phyloP scores from a whole-genome alignment of 306 rosid genomes.

The Benincasa hispida region DNA sequence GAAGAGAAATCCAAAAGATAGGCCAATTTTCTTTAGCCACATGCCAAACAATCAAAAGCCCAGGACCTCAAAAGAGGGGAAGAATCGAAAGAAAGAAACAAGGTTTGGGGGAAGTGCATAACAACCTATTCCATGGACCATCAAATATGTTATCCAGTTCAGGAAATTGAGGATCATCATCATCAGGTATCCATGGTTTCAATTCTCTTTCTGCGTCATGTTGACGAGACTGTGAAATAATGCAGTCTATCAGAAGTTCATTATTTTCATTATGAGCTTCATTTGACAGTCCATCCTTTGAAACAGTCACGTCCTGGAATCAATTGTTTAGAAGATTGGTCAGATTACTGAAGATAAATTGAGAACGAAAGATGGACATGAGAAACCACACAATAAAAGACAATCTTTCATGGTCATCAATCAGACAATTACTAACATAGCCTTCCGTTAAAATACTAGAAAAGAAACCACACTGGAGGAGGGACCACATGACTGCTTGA shows the following conservation, averaged over 20 bases:
- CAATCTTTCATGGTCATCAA: background rate
- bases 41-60: background rate
- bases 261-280: constrained; percentile 44
- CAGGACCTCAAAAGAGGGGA: no score
- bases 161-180: constrained; percentile 64
- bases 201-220: constrained; percentile 68
- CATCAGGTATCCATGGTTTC: constrained; percentile 89
- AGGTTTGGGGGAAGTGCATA: constrained; percentile 18
- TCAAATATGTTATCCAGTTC: constrained; percentile 80
- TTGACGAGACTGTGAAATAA: constrained; percentile 65
- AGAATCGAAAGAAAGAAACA: background rate
- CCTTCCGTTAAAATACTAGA: background rate
- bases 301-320: constrained; percentile 60
- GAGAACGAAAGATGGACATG: background rate
- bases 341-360: constrained; percentile 7
- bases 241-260: constrained; percentile 76
- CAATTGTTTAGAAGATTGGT: constrained; percentile 13
- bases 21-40: background rate
- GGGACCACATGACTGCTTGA: background rate
- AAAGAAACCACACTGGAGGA: background rate
- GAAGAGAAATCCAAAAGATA: background rate
- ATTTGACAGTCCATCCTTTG: constrained; percentile 37
- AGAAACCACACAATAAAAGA: background rate
- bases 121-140: constrained; percentile 74
- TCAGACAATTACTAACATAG: background rate